Evolutionary conservation across 2,329 filamentous ascomycete species (phyloP).

Genomic region (Massarina eburnea): DNA sequence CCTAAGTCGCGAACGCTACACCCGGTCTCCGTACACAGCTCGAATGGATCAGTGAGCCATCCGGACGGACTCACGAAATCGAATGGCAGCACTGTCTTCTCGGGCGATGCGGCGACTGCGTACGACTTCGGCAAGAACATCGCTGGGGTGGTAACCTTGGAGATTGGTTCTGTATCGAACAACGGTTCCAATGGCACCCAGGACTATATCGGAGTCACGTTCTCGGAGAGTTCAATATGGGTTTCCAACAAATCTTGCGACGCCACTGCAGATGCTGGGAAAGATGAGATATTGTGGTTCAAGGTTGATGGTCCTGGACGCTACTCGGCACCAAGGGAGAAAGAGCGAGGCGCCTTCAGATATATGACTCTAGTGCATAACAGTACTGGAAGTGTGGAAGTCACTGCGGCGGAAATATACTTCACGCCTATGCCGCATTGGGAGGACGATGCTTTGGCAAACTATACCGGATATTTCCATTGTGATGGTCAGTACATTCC

Average conservation of each 20-base stretch:
- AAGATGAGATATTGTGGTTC: conserved; percentile 55
- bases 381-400: conserved; percentile 43
- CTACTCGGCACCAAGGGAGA: conserved; percentile 46
- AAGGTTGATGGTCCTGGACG: conserved; percentile 40
- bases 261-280: conserved; percentile 49
- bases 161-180: conserved; percentile 36
- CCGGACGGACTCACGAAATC: conserved; percentile 35
- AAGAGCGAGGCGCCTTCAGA: conserved; percentile 50
- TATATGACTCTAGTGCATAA: conserved; percentile 52
- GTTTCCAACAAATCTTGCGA: conserved; percentile 51
- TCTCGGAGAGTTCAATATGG: conserved; percentile 50
- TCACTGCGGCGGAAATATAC: conserved; percentile 42
- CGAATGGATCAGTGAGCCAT: conserved; percentile 43
- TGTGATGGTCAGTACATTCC: conserved; percentile 33
- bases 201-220: conserved; percentile 48
- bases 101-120: conserved; percentile 41
- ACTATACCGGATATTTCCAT: conserved; percentile 48
- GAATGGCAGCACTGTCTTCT: conserved; percentile 37
- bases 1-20: conserved; percentile 8
- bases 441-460: conserved; percentile 36
- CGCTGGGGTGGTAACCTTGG: conserved; percentile 43
- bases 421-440: conserved; percentile 51
- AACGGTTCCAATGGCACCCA: conserved; percentile 8
- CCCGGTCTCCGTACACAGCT: conserved; percentile 38
- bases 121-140: conserved; percentile 49